A percentile compares a stretch with the other conserved stretches of the same genome.
These are phyloP conservation scores for Murraya koenigii DNA, from an alignment of 345 rosid species.

Conservation along the genomic window DNA sequence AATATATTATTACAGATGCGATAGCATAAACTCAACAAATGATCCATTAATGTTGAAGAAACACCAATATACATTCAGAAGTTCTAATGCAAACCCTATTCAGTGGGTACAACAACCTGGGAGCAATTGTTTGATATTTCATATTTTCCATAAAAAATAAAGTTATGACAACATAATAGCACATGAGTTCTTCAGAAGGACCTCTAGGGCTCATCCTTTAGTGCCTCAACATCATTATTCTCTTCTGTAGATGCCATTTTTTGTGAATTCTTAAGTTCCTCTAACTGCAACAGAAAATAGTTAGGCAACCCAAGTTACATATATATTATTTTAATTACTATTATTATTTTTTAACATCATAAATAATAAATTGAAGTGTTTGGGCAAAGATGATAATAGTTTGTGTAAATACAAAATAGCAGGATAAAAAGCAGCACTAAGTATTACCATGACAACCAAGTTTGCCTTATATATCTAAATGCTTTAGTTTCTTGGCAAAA, in stretches of 20 bases:
- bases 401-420: not conserved
- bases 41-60: too few relatives aligned
- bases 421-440: not conserved
- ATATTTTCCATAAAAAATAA: not conserved
- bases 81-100: not conserved
- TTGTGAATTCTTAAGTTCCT: slow-evolving; percentile 43
- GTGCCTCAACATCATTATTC: slow-evolving; percentile 29
- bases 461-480: not conserved
- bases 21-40: not conserved
- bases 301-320: not conserved
- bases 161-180: not conserved
- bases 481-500: not conserved
- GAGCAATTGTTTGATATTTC: not conserved
- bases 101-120: not conserved
- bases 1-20: not conserved
- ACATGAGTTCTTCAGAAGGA: slow-evolving; percentile 5
- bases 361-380: not conserved
- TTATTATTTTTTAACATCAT: not conserved
- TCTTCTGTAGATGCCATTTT: slow-evolving; percentile 25
- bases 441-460: not conserved
- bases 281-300: slow-evolving; percentile 40
- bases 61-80: too few relatives aligned
- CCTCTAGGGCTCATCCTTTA: slow-evolving; percentile 29
- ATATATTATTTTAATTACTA: not conserved
- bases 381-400: not conserved